Evolutionary conservation across 371 early-diverging fungal species (phyloP), one percentile per base, ranked within the genome.

Genomic region (Nematocida ausubeli): DNA sequence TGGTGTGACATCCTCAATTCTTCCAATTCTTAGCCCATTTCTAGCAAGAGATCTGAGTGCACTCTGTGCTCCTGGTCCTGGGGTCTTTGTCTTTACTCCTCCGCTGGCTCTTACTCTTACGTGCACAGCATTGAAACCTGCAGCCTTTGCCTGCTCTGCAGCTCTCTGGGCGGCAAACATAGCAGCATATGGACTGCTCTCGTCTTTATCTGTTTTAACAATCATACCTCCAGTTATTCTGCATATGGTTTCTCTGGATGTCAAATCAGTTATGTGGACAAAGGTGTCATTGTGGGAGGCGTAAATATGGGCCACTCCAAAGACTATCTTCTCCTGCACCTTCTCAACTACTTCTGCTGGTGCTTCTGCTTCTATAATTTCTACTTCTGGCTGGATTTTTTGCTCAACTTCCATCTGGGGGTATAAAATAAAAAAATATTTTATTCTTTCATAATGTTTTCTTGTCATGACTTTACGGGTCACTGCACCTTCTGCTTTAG

Each of bases 191-290:
- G 99, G 95, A 69, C 96, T 95, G 60, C 96, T 93, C 88, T 99
- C 99, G 88, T 99, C 99, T 89, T 98, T 95, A 88, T 99, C 96
- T 82, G 98, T 94, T 92, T 98, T 98, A 85, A 99, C 99, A 90
- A 94, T 97, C 98, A 98, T 99, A 86, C 99, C 99, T 90, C 96
- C 99, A 85, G 97, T 96, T 81, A 96, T 92, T 89, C 96, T 94
- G 87, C 90, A 89, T 87, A 98, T 94, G 87, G 99, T 98, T 90
- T 98, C 98, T 86, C 94, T 91, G 60, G 98, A 98, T 81, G 98
- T 93, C 83, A 99, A 88, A 93, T 99, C 99, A 75, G 99, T 99
- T 81, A 98, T 91, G 89, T 98, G 98, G 47, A 89, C 90, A 84
- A 98, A 95, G 84, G 99, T 99, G 88, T 98, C 98, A 91, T 99